Conservation (phyloP, 768 basidiomycete species). For the Gloeophyllum trabeum region DNA sequence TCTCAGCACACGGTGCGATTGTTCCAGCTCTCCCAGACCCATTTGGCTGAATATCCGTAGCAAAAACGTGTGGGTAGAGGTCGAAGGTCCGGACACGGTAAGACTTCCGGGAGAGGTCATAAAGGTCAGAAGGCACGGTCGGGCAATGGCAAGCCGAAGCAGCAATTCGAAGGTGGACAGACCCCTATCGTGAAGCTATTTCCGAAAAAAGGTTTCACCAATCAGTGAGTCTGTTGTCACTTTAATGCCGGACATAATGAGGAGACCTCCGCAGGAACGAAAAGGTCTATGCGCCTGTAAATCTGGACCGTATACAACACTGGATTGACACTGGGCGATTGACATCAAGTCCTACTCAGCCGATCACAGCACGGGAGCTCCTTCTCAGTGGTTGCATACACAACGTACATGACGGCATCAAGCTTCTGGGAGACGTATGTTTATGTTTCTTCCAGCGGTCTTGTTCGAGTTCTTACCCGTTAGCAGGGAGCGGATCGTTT, state of each 20-base stretch:
- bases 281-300: conserved; percentile 72
- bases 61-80: conserved; percentile 94
- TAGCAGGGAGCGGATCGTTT: conserved; percentile 55
- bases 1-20: conserved; percentile 62
- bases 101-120: conserved; percentile 87
- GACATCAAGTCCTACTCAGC: conserved; percentile 61
- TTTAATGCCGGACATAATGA: not conserved
- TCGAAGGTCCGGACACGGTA: conserved; percentile 83
- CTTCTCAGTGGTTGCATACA: conserved; percentile 84
- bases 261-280: conserved; percentile 37
- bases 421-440: conserved; percentile 76
- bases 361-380: conserved; percentile 82
- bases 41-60: conserved; percentile 25
- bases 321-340: conserved; percentile 87
- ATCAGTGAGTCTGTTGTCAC: conserved; percentile 49
- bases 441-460: not conserved
- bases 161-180: conserved; percentile 94
- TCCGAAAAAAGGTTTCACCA: conserved; percentile 92
- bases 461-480: conserved; percentile 3
- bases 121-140: conserved; percentile 94
- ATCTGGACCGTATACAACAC: conserved; percentile 78
- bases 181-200: conserved; percentile 85
- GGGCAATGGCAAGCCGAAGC: conserved; percentile 71
- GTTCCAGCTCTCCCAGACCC: conserved; percentile 3
- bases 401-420: conserved; percentile 82